Base-by-base conservation (phyloP, 1,284 basidiomycete genomes). In the Cystobasidium sp. region DNA sequence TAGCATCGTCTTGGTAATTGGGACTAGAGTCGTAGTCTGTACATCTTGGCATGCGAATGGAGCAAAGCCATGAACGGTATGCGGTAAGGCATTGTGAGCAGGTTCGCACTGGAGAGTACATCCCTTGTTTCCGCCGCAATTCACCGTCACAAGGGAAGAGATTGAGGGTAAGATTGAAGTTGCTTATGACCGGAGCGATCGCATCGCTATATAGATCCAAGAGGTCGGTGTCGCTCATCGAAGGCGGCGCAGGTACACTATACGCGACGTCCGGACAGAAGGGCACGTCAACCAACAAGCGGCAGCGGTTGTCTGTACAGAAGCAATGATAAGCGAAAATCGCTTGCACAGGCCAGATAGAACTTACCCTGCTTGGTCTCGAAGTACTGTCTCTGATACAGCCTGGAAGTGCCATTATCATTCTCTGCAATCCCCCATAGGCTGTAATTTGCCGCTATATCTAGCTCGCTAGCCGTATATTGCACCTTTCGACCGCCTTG, bases 211-310 rank as follows among this genome's bases (percentile, higher is more conserved):
- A 81, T 49, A 77, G 52, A 3, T 61, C 46, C 14, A 84, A 56
- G 7, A 83, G 81, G 6, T 75, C 51, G 1, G 53, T 24, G 0
- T 80, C 81, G 2, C 80, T 73, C 44, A 83, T 76, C 0, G 70
- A 56, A 0, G 79, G 79, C 6, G 80, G 79, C 14, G 83, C 76
- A 0, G 84, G 83, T 44, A 84, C 82, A n/a, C 83, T 78, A 73
- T 84, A 84, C 12, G 83, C 83, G 31, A 84, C 79, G 7, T 79
- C 75, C 1, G 84, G 84, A 72, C 84, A 84, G 68, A 83, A 83
- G 4, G 79, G 75, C 16, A 83, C 75, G 62, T 82, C 79, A 71
- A 79, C 80, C 3, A 84, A 73, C 6, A 84, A 79, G 18, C 82
- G 79, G 74, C 83, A 84, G 39, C 80, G 80, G 31, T 82, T 76